phyloP scores from a whole-genome alignment of 179 eudicot species.

The Beta corolliflora region DNA sequence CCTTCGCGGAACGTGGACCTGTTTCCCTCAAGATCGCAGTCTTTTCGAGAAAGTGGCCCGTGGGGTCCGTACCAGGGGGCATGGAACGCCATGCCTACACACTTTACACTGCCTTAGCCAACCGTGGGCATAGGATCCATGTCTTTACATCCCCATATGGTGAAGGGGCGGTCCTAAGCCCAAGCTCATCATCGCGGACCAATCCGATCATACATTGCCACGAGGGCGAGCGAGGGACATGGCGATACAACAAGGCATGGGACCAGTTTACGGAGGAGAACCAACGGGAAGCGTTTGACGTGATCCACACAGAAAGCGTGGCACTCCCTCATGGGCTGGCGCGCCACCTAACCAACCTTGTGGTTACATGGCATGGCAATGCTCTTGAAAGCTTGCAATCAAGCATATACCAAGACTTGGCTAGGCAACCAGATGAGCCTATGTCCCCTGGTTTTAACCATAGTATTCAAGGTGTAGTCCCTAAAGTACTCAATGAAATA shows the following conservation, averaged over 20 bases:
- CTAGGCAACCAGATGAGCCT: slow-evolving; percentile 54
- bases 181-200: slow-evolving; percentile 16
- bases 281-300: slow-evolving; percentile 54
- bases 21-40: slow-evolving; percentile 59
- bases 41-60: slow-evolving; percentile 75
- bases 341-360: slow-evolving; percentile 55
- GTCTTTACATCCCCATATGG: slow-evolving; percentile 65
- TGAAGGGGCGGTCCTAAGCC: slow-evolving; percentile 4
- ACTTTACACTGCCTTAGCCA: slow-evolving; percentile 62
- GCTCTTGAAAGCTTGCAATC: slow-evolving; percentile 80
- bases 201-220: slow-evolving; percentile 53
- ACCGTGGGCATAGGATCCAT: slow-evolving; percentile 64
- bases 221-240: slow-evolving; percentile 64
- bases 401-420: slow-evolving; percentile 74
- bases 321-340: slow-evolving; percentile 79
- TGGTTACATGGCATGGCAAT: slow-evolving; percentile 92
- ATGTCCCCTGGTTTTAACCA: slow-evolving; percentile 63
- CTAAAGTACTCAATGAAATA: slow-evolving; percentile 76
- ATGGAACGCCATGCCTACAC: slow-evolving; percentile 93
- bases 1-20: slow-evolving; percentile 29
- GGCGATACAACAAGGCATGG: slow-evolving; percentile 94
- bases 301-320: slow-evolving; percentile 87
- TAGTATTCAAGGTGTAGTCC: slow-evolving; percentile 60
- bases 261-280: slow-evolving; percentile 73
- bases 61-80: slow-evolving; percentile 72